Base-by-base conservation (phyloP, 331 rosid genomes). In the Arachis monticola region DNA sequence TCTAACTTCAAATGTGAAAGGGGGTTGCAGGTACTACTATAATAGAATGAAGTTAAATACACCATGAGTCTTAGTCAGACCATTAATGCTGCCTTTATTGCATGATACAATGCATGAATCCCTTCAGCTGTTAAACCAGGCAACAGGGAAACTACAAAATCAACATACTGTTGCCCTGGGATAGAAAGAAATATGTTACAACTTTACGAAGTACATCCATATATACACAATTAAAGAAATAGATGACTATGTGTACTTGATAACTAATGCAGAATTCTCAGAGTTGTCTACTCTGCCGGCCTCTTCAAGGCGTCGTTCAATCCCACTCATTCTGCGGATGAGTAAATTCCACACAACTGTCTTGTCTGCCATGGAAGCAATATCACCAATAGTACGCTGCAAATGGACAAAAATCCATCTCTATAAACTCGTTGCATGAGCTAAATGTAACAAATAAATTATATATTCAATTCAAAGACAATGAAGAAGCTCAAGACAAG, bases 301-400 rank as follows among this genome's bases (percentile, higher is more conserved):
- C 75, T 79, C 80, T 77, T 7, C 57, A 40, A 91, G 90, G 76
- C 74, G 87, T 81, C 67, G 77, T 60, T 79, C 57, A 74, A 95
- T 93, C 83, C 79, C 75, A 27, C 41, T 53, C 97, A 92, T 82
- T 44, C 82, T 83, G 48, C 46, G 80, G 67, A 32, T 53, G 57
- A 95, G 90, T 69, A 87, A 75, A 52, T 61, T 82, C 22, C 88
- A 83, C 32, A 90, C 86, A 58, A 83, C 84, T 56, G 32, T 67
- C 72, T 73, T 81, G 76, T 92, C 96, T 72, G 97, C 77, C 88
- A 95, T 87, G 52, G 97, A 92, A 60, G 99, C 93, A 78, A 95
- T 76, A 68, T 86, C 97, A 60, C 91, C 73, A 57, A 95, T 85
- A 7, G 97, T 89, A 63, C 81, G 72, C 97, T 95, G 90, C 42